Evolutionary conservation across 2,329 filamentous ascomycete species (phyloP), one percentile per base, ranked within the genome.

Genomic region (Xylariaceae sp.): DNA sequence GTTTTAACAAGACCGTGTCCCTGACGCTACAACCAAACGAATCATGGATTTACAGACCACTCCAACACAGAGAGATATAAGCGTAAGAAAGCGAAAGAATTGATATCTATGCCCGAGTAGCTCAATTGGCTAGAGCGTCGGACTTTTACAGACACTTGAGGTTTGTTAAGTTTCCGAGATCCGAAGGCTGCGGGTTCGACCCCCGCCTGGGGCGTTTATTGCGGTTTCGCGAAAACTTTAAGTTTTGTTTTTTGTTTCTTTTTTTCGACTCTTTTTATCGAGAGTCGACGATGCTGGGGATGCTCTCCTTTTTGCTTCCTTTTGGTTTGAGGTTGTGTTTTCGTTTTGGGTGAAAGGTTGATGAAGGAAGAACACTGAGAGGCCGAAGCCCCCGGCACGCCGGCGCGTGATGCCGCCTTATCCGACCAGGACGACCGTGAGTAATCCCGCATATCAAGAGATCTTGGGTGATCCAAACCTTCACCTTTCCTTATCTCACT

Each of bases 141-240:
- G 64, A 66, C 64, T 66, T 66, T 66, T 66, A 66, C 54, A 3
- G 9, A 23, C 17, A n/a, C 2, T 18, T 18, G 17, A 18, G 17
- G 17, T 18, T 18, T 18, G 17, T 18, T 18, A 18, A 18, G 17
- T 18, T 18, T 18, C 37, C 49, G 49, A 51, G 23, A 69, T 70
- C 68, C 68, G 64, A 70, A 70, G 68, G 68, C 66, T 70, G 68
- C 64, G 67, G 68, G 68, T 70, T 70, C 68, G 68, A 70, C 64
- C 67, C 68, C 68, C 68, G 64, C 68, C 66, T 68, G 66, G 66
- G 68, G 67, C 67, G 67, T 13, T 9, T 30, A 30, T 30, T 37
- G 13, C 45, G 42, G 4, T 45, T n/a, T 1, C 8, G 1, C 17
- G 17, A 18, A 18, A 42, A 42, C 9, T 10, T 42, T 3, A 13